phyloP scores from a whole-genome alignment of 345 rosid genomes.

The Populus pruinosa region DNA sequence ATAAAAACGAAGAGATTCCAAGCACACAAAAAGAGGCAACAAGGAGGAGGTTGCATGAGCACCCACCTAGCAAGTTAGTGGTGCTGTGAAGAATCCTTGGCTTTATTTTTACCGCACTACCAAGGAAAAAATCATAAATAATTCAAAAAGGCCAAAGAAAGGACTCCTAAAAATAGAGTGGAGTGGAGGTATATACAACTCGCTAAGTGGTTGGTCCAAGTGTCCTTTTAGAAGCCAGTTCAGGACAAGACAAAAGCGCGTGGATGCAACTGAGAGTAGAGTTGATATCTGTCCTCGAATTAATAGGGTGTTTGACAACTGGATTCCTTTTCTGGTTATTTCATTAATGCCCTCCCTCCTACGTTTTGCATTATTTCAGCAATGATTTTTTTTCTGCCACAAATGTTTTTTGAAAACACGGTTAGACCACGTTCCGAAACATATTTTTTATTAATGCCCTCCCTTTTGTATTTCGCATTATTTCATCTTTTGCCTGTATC shows the following conservation, averaged over 20 bases:
- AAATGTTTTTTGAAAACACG: too few relatives aligned
- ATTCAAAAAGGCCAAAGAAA: background rate
- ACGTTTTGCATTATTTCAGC: background rate
- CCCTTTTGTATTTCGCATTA: too few relatives aligned
- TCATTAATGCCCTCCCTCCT: background rate
- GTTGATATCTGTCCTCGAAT: background rate
- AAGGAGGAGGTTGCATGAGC: background rate
- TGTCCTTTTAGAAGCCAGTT: background rate
- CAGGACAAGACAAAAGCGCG: background rate
- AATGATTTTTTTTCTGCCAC: too few relatives aligned
- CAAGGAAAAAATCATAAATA: background rate
- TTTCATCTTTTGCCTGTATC: too few relatives aligned
- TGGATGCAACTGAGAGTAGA: background rate
- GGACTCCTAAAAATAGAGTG: background rate
- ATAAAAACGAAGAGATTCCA: too few relatives aligned
- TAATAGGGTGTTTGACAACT: slow-evolving; percentile 2
- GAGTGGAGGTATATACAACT: background rate
- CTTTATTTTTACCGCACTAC: background rate
- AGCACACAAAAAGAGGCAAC: too few relatives aligned
- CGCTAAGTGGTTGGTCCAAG: slow-evolving; percentile 3
- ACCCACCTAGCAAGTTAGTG: slow-evolving; percentile 16
- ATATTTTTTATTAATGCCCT: too few relatives aligned
- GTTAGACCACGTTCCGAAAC: too few relatives aligned
- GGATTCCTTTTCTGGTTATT: background rate
- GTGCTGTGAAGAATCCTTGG: background rate